Conservation (phyloP, 140 eudicot genomes). For the Oenanthe javanica region DNA sequence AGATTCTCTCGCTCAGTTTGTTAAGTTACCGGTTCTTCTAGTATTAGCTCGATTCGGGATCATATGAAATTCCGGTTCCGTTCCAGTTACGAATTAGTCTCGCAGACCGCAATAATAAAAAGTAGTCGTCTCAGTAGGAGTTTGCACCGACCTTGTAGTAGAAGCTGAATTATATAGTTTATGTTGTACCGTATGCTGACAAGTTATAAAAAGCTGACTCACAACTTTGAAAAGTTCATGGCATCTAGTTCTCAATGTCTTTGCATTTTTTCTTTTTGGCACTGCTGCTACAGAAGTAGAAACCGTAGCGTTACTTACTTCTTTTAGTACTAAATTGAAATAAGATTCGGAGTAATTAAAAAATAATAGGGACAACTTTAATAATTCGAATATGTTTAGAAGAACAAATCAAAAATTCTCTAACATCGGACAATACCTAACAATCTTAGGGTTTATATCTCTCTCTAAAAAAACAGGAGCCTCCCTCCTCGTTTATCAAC, state of each 20-base stretch:
- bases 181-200: neutral
- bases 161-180: neutral
- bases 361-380: too few species aligned
- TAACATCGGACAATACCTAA: too few species aligned
- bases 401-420: too few species aligned
- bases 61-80: neutral
- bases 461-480: too few species aligned
- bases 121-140: neutral
- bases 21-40: too few species aligned
- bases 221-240: neutral
- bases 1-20: neutral
- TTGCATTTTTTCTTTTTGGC: neutral
- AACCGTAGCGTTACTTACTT: too few species aligned
- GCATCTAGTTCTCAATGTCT: neutral
- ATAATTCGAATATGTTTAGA: neutral
- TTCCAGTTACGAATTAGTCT: neutral
- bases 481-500: too few species aligned
- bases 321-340: neutral
- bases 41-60: too few species aligned
- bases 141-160: neutral
- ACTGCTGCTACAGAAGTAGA: neutral
- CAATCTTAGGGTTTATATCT: too few species aligned
- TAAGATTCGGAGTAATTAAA: neutral
- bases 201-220: neutral
- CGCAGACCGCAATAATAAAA: neutral